These are phyloP conservation scores for Candida tetrigidarum DNA, from an alignment of 1,139 yeast genomes.

Conservation along the genomic window DNA sequence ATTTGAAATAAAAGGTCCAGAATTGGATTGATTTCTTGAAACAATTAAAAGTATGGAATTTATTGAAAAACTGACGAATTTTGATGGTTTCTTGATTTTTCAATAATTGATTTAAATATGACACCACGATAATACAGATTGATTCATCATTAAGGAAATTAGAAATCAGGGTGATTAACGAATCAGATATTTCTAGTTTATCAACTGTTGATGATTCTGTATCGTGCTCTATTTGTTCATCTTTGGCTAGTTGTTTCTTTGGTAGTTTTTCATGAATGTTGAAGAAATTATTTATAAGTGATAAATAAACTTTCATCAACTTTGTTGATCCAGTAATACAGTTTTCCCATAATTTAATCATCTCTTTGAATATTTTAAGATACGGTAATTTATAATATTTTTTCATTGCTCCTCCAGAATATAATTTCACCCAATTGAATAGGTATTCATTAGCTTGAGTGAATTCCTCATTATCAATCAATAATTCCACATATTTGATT, in stretches of 20 bases:
- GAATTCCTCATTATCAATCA: constrained; percentile 25
- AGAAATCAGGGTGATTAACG: constrained; percentile 17
- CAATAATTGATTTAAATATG: constrained; percentile 22
- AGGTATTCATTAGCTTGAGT: constrained; percentile 31
- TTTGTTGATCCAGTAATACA: constrained; percentile 10
- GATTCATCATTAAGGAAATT: constrained; percentile 36
- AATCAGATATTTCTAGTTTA: constrained; percentile 11
- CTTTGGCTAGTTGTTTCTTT: constrained; percentile 11
- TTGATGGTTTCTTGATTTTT: constrained; percentile 11
- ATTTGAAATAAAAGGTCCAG: constrained; percentile 61
- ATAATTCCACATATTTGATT: constrained; percentile 43
- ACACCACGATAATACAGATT: constrained; percentile 27
- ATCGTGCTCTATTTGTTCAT: constrained; percentile 1
- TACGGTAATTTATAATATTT: constrained; percentile 15
- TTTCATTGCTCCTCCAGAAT: constrained; percentile 24
- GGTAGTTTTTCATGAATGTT: constrained; percentile 17
- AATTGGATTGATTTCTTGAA: constrained; percentile 48
- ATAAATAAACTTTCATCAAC: constrained; percentile 18
- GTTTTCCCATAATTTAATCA: constrained; percentile 26
- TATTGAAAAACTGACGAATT: constrained; percentile 35
- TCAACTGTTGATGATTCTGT: constrained; percentile 2
- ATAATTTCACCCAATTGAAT: constrained; percentile 29
- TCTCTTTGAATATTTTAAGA: constrained; percentile 22
- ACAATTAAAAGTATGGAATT: constrained; percentile 38
- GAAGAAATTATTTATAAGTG: constrained; percentile 26